A percentile compares a stretch with the other conserved stretches of the same genome.
Conservation (phyloP, 2,329 filamentous ascomycete genomes). For the Monilinia vaccinii-corymbosi region DNA sequence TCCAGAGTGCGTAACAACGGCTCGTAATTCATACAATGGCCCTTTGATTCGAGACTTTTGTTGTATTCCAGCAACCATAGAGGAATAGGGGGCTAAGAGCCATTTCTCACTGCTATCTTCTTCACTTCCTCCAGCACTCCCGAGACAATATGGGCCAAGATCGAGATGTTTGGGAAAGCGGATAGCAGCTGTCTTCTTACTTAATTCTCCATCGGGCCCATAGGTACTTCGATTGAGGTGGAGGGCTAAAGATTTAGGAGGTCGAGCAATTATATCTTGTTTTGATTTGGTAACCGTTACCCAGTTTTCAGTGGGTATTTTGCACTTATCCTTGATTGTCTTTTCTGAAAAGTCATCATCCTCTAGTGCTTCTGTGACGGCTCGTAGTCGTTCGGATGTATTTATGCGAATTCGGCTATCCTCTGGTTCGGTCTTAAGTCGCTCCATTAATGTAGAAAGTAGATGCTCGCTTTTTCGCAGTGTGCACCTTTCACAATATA, state of each 20-base stretch:
- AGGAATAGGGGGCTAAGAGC: slow-evolving; percentile 56
- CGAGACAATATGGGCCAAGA: slow-evolving; percentile 77
- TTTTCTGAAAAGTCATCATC: slow-evolving; percentile 72
- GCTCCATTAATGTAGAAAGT: slow-evolving; percentile 39
- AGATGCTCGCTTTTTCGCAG: slow-evolving; percentile 49
- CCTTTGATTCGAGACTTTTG: slow-evolving; percentile 44
- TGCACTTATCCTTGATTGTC: slow-evolving; percentile 54
- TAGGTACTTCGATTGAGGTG: slow-evolving; percentile 92
- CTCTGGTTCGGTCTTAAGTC: slow-evolving; percentile 28
- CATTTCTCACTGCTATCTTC: slow-evolving; percentile 51
- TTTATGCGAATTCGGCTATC: slow-evolving; percentile 26
- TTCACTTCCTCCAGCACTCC: slow-evolving; percentile 36
- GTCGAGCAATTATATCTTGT: slow-evolving; percentile 75
- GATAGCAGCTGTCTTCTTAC: slow-evolving; percentile 76
- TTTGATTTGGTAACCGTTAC: slow-evolving; percentile 78
- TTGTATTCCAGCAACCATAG: slow-evolving; percentile 59
- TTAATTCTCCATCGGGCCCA: slow-evolving; percentile 66
- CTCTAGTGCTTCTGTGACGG: slow-evolving; percentile 62
- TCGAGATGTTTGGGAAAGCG: slow-evolving; percentile 67
- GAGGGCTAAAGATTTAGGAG: slow-evolving; percentile 71
- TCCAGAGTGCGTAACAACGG: slow-evolving; percentile 82
- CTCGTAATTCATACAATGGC: slow-evolving; percentile 66
- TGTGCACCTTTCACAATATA: slow-evolving; percentile 88
- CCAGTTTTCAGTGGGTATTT: slow-evolving; percentile 56
- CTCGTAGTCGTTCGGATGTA: slow-evolving; percentile 46